A percentile compares a stretch with the other conserved stretches of the same genome.
These are phyloP conservation scores for Lactarius vividus DNA, from an alignment of 768 basidiomycete species.

Conservation along the genomic window DNA sequence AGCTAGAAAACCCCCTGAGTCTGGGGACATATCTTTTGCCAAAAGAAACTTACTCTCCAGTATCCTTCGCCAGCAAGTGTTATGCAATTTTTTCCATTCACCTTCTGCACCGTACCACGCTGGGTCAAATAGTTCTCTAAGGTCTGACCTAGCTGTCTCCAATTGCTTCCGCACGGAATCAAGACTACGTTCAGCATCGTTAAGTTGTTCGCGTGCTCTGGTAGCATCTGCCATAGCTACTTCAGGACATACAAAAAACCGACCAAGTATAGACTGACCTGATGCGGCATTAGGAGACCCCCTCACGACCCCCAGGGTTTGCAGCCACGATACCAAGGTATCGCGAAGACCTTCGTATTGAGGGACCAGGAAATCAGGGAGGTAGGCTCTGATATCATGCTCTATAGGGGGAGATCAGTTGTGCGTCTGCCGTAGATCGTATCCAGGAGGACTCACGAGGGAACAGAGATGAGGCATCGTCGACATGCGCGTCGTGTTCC, in stretches of 20 bases:
- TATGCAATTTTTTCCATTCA: conserved; percentile 95
- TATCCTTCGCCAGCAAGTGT: conserved; percentile 75
- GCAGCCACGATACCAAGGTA: conserved; percentile 58
- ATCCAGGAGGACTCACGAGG: conserved; percentile 48
- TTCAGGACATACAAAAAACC: neutral
- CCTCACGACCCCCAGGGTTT: conserved; percentile 57
- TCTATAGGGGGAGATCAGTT: conserved; percentile 48
- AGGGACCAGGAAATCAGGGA: conserved; percentile 78
- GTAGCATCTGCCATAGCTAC: conserved; percentile 46
- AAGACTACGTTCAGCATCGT: conserved; percentile 61
- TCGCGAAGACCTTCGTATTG: conserved; percentile 69
- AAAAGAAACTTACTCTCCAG: conserved; percentile 75
- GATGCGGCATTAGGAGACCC: conserved; percentile 39
- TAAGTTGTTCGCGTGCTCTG: conserved; percentile 59
- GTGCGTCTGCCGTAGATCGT: neutral
- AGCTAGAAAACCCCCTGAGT: conserved; percentile 46
- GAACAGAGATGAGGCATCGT: conserved; percentile 36
- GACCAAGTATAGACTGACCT: conserved; percentile 35
- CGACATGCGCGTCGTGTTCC: conserved; percentile 70
- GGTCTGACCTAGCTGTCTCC: conserved; percentile 52
- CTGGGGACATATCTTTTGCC: neutral
- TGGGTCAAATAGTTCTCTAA: conserved; percentile 62
- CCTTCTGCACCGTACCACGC: conserved; percentile 74
- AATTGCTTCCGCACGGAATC: conserved; percentile 51
- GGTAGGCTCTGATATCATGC: conserved; percentile 73